A percentile compares a stretch with the other conserved stretches of the same genome.
Conservation (phyloP, 148 eudicot genomes). For the Heliosperma pusillum region DNA sequence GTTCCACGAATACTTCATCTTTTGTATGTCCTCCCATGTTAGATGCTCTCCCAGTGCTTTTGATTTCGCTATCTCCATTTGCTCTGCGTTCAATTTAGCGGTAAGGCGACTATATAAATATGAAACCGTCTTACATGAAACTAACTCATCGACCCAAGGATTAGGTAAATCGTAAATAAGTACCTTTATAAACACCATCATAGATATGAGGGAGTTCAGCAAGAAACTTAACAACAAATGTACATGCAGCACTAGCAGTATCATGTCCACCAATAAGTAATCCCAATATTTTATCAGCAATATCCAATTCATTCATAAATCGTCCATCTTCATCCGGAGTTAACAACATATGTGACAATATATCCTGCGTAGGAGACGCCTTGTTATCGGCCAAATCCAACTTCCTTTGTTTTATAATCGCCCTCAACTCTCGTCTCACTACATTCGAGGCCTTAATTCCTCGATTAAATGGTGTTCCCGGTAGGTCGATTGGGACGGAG, state of each 20-base stretch:
- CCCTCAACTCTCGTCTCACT: conserved; percentile 22
- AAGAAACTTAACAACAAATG: conserved; percentile 29
- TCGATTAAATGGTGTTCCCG: conserved; percentile 29
- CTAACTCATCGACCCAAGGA: background rate
- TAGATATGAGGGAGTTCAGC: conserved; percentile 30
- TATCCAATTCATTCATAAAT: conserved; percentile 30
- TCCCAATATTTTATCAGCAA: conserved; percentile 32
- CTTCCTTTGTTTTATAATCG: conserved; percentile 31
- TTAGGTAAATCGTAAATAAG: too few species aligned
- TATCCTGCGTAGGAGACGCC: conserved; percentile 18
- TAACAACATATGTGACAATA: conserved; percentile 24
- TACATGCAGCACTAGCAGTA: conserved; percentile 28
- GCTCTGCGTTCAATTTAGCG: conserved; percentile 20
- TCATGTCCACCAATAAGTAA: conserved; percentile 32
- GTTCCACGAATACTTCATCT: conserved; percentile 37
- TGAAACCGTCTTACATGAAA: background rate
- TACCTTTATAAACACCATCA: conserved; percentile 28
- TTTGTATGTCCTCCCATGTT: conserved; percentile 34
- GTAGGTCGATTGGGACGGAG: conserved; percentile 30
- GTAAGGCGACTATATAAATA: too few species aligned
- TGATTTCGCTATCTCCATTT: conserved; percentile 33
- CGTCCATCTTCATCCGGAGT: conserved; percentile 17
- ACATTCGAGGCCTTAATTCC: conserved; percentile 24
- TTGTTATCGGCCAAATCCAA: conserved; percentile 23
- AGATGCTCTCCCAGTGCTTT: conserved; percentile 25